Evolutionary conservation across 1,139 yeast species (phyloP).

Genomic region (Kurtzmaniella quercitrusa): DNA sequence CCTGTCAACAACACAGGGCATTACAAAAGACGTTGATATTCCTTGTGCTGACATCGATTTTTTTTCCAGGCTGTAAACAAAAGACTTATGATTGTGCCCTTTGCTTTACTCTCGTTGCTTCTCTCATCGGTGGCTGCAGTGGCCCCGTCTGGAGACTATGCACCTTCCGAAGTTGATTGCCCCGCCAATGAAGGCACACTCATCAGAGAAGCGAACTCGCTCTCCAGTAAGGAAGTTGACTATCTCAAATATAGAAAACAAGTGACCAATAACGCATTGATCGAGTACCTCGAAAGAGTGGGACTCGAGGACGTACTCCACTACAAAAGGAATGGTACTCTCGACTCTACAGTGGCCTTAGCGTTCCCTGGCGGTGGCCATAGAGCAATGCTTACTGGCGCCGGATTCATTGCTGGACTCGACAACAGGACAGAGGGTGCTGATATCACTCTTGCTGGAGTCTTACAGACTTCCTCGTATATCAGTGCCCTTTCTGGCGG

Average conservation of each 20-base stretch:
- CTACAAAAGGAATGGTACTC: conserved; percentile 34
- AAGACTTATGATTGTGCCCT: neutral
- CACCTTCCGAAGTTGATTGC: conserved; percentile 60
- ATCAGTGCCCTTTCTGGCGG: conserved; percentile 40
- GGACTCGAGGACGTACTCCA: conserved; percentile 48
- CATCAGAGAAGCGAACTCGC: conserved; percentile 31
- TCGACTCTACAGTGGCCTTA: conserved; percentile 53
- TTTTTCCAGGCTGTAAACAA: too few relatives aligned
- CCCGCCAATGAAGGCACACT: conserved; percentile 31
- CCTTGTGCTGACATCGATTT: too few relatives aligned
- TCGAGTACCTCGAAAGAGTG: conserved; percentile 52
- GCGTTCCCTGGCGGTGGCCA: conserved; percentile 93
- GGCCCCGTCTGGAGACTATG: conserved; percentile 61
- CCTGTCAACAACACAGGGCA: neutral
- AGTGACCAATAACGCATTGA: conserved; percentile 49
- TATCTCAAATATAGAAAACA: conserved; percentile 49
- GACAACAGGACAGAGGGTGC: conserved; percentile 68
- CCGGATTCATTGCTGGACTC: conserved; percentile 77
- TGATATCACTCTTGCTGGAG: conserved; percentile 30
- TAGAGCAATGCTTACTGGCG: conserved; percentile 88
- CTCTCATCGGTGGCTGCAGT: conserved; percentile 24
- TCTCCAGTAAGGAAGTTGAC: conserved; percentile 32
- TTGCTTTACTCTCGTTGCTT: neutral
- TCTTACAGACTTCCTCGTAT: conserved; percentile 35
- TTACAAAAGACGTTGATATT: too few relatives aligned